Base-by-base conservation (phyloP, 108 stramenopile genomes). In the Stephanodiscus minutulus region DNA sequence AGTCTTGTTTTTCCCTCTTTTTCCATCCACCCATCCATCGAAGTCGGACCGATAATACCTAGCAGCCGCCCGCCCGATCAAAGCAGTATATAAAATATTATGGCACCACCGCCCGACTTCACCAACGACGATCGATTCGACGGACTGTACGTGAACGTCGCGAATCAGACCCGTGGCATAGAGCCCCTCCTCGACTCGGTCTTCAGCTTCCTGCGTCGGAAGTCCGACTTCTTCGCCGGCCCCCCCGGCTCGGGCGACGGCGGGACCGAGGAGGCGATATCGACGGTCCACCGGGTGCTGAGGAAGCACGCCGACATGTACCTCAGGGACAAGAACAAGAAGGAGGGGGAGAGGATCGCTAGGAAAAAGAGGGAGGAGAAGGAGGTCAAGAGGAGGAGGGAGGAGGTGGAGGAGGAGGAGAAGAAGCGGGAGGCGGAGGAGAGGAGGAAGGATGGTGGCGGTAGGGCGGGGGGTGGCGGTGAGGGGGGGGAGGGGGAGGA, bases 201-300 rank as follows among this genome's bases (percentile, higher is more conserved):
- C 37, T 98, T 99, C 79, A 93, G 94, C 15, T 99, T 95, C 69
- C 66, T 99, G 46, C 91, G 99, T 47, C 96, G 99, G 37, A 98
- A 99, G 79, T 98, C 99, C 7, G 99, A 99, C 75, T 99, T 99
- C 73, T 99, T 97, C 80, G 76, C 88, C 13, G 94, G 76, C 12
- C 80, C 75, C 22, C 47, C 73, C 7, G 56, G 46, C 6, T 56
- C 41, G 6, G 77, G 53, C 43, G 66, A 83, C 37, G 1, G 24
- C 2, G 64, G 55, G 25, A 59, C 48, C 39, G 65, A 74, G 21
- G 33, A 52, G 29, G 89, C 95, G 25, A 82, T 92, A 33, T 68
- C 74, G 41, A 93, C 92, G 52, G 96, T 96, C 5, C 70, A 94
- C 65, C 76, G 92, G 60, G 90, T 93, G 8, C 68, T 96, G 7